Conservation (phyloP, 1,284 basidiomycete genomes). For the Lentinus polychrous region DNA sequence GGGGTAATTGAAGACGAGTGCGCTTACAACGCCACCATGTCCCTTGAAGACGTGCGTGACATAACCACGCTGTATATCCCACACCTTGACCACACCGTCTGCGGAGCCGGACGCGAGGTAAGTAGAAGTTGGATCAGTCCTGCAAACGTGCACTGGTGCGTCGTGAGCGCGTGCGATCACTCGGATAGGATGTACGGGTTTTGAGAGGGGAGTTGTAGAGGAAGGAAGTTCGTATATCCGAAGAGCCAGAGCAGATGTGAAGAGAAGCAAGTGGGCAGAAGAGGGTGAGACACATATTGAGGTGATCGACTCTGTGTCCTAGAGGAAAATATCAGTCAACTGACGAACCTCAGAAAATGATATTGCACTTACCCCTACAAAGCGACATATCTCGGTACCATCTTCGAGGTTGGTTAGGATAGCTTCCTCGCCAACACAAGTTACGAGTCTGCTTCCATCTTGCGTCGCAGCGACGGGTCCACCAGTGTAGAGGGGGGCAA, state of each 20-base stretch:
- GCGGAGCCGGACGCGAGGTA: constrained; percentile 94
- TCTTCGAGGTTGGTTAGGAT: constrained; percentile 75
- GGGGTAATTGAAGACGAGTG: constrained; percentile 78
- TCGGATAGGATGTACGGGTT: constrained; percentile 56
- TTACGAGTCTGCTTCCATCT: constrained; percentile 78
- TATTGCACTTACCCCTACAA: constrained; percentile 77
- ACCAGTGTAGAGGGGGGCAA: constrained; percentile 80
- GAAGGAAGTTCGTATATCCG: constrained; percentile 59
- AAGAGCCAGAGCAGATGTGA: constrained; percentile 66
- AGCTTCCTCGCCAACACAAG: constrained; percentile 84
- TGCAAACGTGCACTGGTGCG: constrained; percentile 88
- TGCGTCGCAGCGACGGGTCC: constrained; percentile 79
- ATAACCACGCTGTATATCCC: constrained; percentile 85
- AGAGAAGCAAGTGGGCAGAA: constrained; percentile 52
- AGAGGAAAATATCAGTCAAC: constrained; percentile 6
- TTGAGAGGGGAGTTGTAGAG: constrained; percentile 35
- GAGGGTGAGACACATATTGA: constrained; percentile 65
- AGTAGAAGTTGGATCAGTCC: constrained; percentile 79
- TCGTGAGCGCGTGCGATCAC: constrained; percentile 82
- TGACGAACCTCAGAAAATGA: neutral
- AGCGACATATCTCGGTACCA: constrained; percentile 73
- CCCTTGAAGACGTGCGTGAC: constrained; percentile 95
- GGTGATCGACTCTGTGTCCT: constrained; percentile 63
- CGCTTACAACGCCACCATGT: constrained; percentile 93
- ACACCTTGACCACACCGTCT: constrained; percentile 95